Evolutionary conservation across 202 grass and related monocot genomes (phyloP).

Genomic region (Schoenoplectus triqueter): DNA sequence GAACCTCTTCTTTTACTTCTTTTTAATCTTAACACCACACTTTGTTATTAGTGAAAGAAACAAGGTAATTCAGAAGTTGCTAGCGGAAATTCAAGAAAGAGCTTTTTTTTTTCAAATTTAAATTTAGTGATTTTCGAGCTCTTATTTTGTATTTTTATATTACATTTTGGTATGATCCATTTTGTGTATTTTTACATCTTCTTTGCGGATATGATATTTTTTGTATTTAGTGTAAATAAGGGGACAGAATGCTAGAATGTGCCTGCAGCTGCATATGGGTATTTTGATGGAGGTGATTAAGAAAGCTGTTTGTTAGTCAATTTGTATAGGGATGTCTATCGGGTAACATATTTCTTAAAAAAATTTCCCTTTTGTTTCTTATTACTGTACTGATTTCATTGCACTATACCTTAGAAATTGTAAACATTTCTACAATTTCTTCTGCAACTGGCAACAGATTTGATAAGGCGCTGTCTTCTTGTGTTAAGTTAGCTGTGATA

Average conservation of each 20-base stretch:
- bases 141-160: slow-evolving; percentile 24
- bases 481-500: not conserved
- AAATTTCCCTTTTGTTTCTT: not conserved
- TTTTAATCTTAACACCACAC: slow-evolving; percentile 38
- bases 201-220: slow-evolving; percentile 9
- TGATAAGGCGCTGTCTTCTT: not conserved
- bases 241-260: slow-evolving; percentile 3
- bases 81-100: not conserved
- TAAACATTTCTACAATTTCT: not conserved
- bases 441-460: not conserved
- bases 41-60: slow-evolving; percentile 34
- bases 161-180: slow-evolving; percentile 14
- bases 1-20: slow-evolving; percentile 66
- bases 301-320: slow-evolving; percentile 26
- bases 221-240: slow-evolving; percentile 40
- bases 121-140: slow-evolving; percentile 18
- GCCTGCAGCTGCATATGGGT: slow-evolving; percentile 12
- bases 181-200: not conserved
- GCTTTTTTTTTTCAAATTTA: not conserved
- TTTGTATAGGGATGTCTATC: slow-evolving; percentile 13
- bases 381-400: not conserved
- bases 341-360: not conserved
- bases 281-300: not conserved
- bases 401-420: not conserved
- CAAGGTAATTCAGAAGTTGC: not conserved